Base-by-base conservation (phyloP, 2,329 filamentous ascomycete species). In the Colletotrichum ledebouriae region DNA sequence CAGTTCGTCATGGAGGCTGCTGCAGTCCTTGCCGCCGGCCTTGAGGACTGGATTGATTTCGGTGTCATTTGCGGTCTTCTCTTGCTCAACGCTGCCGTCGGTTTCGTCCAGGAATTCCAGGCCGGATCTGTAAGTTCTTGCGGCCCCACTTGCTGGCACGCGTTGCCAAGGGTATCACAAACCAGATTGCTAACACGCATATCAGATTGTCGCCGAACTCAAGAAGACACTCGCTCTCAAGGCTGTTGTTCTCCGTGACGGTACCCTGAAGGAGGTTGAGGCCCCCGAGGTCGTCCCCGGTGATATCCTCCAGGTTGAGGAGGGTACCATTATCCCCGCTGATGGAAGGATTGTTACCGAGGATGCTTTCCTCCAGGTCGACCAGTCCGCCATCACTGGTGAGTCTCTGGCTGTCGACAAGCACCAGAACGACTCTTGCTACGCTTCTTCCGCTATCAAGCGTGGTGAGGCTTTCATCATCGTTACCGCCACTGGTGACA, bases 1-100 rank as follows among this genome's bases (percentile, higher is more conserved):
- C 94, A 97, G 79, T 95, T 95, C 81, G 94, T 97, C 78, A 97
- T 97, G 94, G 92, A 95, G 89, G 86, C 89, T 80, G 92, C 93
- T 70, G 92, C 92, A 73, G 85, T 94, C 76, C 87, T 97, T 67
- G 93, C 94, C 77, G 92, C 91, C 70, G 92, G 92, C 89, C 88
- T 97, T 47, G 81, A 92, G 80, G 92, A 96, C 76, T 97, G 94
- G 94, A 92, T 97, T 72, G 94, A 97, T 84, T 95, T 97, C 76
- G 94, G 93, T 85, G 93, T 97, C 76, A 97, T 97, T 73, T 94
- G 91, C 80, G 93, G 84, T 76, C 86, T 97, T 58, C 87, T 97
- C 10, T 79, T 97, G 72, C 91, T 97, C 72, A 97, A 97, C 83
- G 94, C 94, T 47, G 83, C 82, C 72, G 94, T 97, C 71, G 93